phyloP scores from a whole-genome alignment of 257 asterid species.

The Petunia axillaris region DNA sequence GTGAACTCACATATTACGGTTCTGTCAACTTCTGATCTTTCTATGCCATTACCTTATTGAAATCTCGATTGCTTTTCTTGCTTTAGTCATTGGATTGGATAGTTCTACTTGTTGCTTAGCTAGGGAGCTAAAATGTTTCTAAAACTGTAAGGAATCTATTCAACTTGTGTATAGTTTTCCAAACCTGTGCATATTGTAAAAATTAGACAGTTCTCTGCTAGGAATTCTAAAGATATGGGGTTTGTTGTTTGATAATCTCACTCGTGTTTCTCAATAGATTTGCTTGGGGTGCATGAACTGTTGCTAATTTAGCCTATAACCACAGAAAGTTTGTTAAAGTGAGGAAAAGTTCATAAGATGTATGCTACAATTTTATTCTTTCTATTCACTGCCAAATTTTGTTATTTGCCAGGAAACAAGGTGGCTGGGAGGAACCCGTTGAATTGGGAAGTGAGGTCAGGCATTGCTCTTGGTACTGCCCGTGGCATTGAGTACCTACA shows the following conservation, averaged over 20 bases:
- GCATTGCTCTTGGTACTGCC: conserved; percentile 52
- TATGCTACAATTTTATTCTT: not conserved
- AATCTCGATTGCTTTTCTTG: not conserved
- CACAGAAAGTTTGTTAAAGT: not conserved
- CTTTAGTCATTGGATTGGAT: not conserved
- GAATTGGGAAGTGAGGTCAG: conserved; percentile 46
- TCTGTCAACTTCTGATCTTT: not conserved
- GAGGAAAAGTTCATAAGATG: not conserved
- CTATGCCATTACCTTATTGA: not conserved
- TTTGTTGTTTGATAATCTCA: not conserved
- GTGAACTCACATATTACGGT: not conserved
- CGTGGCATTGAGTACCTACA: conserved; percentile 50
- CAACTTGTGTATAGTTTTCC: not conserved
- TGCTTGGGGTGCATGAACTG: not conserved
- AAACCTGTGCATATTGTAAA: not conserved
- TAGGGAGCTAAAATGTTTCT: not conserved
- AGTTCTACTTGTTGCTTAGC: not conserved
- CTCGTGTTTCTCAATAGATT: not conserved
- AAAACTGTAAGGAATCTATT: not conserved
- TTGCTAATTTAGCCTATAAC: not conserved
- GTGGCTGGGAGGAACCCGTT: conserved; percentile 46
- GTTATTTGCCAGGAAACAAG: conserved; percentile 38
- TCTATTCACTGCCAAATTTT: not conserved
- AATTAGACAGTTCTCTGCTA: not conserved
- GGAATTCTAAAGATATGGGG: not conserved